Evolutionary conservation across 129 eudicot species (phyloP), one percentile per base, ranked within the genome.

Genomic region (Tagetes patula): DNA sequence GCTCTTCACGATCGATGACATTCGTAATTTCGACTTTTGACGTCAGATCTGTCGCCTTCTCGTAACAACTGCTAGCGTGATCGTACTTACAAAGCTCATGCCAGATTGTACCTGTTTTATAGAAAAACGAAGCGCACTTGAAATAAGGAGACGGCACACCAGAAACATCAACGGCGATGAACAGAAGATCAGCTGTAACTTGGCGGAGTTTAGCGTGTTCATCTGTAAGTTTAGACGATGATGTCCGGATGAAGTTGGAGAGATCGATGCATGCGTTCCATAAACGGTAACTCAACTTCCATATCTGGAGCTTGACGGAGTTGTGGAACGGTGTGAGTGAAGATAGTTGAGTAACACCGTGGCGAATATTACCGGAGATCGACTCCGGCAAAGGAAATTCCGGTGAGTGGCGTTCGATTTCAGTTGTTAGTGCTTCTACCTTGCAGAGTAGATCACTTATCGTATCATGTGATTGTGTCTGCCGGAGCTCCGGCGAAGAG

Each of bases 201-300:
- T 88, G 97, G 7, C 99, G 91, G 79, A 94, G 89, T 69, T 83
- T 85, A 12, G 92, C 93, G 81, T 88, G 99, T 49, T 84, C 84
- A 14, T 84, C 87, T 46, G 74, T 71, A 60, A 65, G 11, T 60
- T 77, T 78, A 37, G 81, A 65, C 4, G 65, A 75, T 8, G 85
- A 33, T 77, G 88, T 78, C 32, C 82, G 73, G 27, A 80, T 46
- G 58, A 89, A 77, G 62, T 94, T 90, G 79, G 91, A 83, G 70
- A 90, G 68, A 78, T 94, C 99, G 73, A 94, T 95, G 74, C 96
- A 88, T 8, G 89, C 75, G 80, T 90, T 94, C 97, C 97, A 94
- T 55, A 94, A 85, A 63, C 99, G 96, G 83, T 87, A 94, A 64
- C 89, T 79, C 81, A 94, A 84, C 70, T 90, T 90, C 97, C 99